phyloP scores from a whole-genome alignment of 2,329 filamentous ascomycete genomes.

The Colletotrichum musae region DNA sequence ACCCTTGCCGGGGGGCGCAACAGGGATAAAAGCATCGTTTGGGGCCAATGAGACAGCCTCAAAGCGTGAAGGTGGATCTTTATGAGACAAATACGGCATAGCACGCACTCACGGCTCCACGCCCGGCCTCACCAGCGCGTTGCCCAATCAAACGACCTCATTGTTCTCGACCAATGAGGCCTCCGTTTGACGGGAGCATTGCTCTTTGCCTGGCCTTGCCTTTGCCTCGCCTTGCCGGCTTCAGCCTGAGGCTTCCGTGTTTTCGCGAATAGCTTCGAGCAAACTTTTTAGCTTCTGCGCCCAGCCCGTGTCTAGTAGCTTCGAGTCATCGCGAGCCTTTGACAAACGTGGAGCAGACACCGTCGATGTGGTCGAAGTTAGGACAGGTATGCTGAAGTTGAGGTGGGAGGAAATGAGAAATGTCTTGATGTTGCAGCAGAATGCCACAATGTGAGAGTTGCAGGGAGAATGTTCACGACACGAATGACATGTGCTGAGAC shows the following conservation, averaged over 20 bases:
- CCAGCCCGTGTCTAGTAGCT: conserved; percentile 20
- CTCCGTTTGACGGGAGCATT: background rate
- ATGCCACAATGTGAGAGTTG: no score
- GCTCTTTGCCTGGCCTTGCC: background rate
- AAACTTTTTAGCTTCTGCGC: conserved; percentile 16
- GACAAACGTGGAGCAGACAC: no score
- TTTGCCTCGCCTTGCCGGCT: conserved; percentile 7
- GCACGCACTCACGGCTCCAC: conserved; percentile 25
- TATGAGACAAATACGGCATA: conserved; percentile 41
- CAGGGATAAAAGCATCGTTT: conserved; percentile 20
- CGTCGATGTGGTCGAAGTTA: no score
- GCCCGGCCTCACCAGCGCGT: conserved; percentile 23
- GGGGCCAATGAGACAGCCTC: conserved; percentile 7
- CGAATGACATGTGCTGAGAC: conserved; percentile 11
- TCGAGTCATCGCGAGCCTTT: no score
- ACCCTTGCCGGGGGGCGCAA: conserved; percentile 32
- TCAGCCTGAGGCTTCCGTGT: conserved; percentile 12
- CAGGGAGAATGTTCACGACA: no score
- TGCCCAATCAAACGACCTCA: conserved; percentile 19
- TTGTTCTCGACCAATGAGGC: conserved; percentile 30
- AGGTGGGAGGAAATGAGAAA: no score
- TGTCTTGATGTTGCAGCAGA: no score
- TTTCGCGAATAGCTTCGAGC: conserved; percentile 34
- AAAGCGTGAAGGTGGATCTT: background rate
- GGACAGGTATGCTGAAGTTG: no score